Evolutionary conservation across 208 protist species (phyloP), one percentile per base, ranked within the genome.

Genomic region (Trypanosoma congolense): DNA sequence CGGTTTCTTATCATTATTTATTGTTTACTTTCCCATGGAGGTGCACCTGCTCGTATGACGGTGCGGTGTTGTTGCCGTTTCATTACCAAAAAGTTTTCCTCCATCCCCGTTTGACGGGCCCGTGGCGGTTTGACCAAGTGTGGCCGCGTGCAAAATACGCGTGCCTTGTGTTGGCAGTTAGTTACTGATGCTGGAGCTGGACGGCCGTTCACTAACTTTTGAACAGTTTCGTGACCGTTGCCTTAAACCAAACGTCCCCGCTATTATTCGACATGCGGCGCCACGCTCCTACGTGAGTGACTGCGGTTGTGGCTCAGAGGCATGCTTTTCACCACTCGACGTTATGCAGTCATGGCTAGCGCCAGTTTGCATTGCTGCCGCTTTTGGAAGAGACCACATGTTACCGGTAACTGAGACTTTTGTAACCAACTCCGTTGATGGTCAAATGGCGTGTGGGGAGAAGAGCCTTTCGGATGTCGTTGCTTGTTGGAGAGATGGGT

Each of bases 191-290:
- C 48, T 86, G 2, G 81, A 90, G 56, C 55, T 87, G 4, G 75
- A 88, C 24, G 81, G 68, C 0, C 12, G 30, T 14, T 77, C 54
- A 14, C 51, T 95, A 44, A 86, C 81, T 18, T 84, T 83, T 44
- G 77, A 73, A 19, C 54, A 54, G 40, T 92, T 92, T 49, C 56
- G 77, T 29, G 55, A 77, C 0, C 45, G 28, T 30, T 92, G 83
- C 48, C 65, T 95, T 19, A 49, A 55, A 60, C 72, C 70, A 19
- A 92, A 92, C 45, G 47, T 51, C n/a, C 80, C 84, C 1, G 87
- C 81, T 28, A 70, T 95, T 58, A 81, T 95, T 58, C 75, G 86
- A 16, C 14, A 56, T 43, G 70, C 65, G n/a, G 70, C 48, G 33
- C 42, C 24, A 19, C 24, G 58, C 8, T 6, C 30, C 19, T 42